Evolutionary conservation across 2,329 filamentous ascomycete genomes (phyloP).

Genomic region (Chrysosporium keratinophilum): DNA sequence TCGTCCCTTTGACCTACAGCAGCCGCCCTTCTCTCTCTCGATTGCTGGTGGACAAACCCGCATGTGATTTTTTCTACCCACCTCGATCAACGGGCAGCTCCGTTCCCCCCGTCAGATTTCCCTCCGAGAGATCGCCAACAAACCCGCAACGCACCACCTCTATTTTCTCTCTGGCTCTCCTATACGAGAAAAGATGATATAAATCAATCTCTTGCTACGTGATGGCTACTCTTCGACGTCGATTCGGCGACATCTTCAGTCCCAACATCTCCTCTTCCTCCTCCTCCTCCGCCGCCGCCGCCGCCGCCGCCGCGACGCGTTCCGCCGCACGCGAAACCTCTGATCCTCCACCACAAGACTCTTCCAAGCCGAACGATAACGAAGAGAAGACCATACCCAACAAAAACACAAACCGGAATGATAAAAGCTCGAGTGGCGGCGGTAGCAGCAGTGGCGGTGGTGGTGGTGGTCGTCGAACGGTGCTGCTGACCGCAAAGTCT

Average conservation of each 20-base stretch:
- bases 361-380: not conserved
- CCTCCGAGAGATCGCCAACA: too few species aligned
- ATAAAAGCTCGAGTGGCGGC: not conserved
- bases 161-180: not conserved
- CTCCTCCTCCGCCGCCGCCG: not conserved
- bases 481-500: not conserved
- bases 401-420: slow-evolving; percentile 2
- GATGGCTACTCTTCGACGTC: slow-evolving; percentile 36
- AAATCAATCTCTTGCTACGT: not conserved
- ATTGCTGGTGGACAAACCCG: not conserved
- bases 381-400: slow-evolving; percentile 14
- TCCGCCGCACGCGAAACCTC: not conserved
- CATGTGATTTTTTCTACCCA: slow-evolving; percentile 1
- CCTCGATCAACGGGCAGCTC: not conserved
- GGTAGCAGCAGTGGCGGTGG: not conserved
- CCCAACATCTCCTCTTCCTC: slow-evolving; percentile 1
- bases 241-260: slow-evolving; percentile 30
- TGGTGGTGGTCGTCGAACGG: too few species aligned
- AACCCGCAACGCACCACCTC: not conserved
- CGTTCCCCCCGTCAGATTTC: not conserved
- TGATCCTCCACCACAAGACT: not conserved
- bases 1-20: not conserved
- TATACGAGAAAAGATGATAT: not conserved
- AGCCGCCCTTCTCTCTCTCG: not conserved
- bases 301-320: too few species aligned